Evolutionary conservation across 768 basidiomycete species (phyloP).

Genomic region (Amanita rimosa): DNA sequence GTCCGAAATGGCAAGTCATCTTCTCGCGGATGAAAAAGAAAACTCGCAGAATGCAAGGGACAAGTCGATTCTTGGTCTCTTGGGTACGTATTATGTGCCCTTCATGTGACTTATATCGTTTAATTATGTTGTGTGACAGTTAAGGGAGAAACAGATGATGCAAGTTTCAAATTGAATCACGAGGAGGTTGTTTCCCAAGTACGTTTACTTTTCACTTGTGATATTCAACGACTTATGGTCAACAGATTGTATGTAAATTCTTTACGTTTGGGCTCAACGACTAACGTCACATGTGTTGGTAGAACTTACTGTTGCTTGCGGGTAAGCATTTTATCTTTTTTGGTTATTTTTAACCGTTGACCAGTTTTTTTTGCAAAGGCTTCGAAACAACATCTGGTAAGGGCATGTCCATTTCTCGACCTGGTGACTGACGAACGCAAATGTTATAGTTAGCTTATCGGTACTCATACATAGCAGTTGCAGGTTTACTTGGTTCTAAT

Average conservation of each 20-base stretch:
- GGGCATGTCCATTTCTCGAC: slow-evolving; percentile 1
- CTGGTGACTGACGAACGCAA: not conserved
- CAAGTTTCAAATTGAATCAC: slow-evolving; percentile 21
- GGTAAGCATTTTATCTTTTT: slow-evolving; percentile 12
- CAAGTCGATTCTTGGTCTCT: slow-evolving; percentile 28
- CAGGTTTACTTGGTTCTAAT: not conserved
- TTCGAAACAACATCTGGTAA: slow-evolving; percentile 45
- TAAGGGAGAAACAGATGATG: slow-evolving; percentile 20
- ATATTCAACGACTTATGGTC: not conserved
- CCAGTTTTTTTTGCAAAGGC: slow-evolving; percentile 17
- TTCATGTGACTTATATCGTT: not conserved
- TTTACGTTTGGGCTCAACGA: not conserved
- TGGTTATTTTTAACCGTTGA: not conserved
- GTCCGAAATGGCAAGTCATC: slow-evolving; percentile 25
- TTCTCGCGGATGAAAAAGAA: slow-evolving; percentile 26
- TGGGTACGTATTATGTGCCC: slow-evolving; percentile 21
- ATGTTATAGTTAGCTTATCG: not conserved
- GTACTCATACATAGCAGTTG: not conserved
- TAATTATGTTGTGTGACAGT: slow-evolving; percentile 13
- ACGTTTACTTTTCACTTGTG: not conserved
- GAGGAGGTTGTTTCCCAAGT: slow-evolving; percentile 28
- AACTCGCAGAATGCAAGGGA: slow-evolving; percentile 17
- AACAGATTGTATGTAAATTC: slow-evolving; percentile 6
- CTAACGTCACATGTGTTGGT: not conserved
- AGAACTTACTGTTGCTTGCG: slow-evolving; percentile 27